Percentiles rank a stretch among this genome's conserved stretches.
phyloP scores from a whole-genome alignment of 495 filamentous ascomycete species.

The Evernia prunastri region DNA sequence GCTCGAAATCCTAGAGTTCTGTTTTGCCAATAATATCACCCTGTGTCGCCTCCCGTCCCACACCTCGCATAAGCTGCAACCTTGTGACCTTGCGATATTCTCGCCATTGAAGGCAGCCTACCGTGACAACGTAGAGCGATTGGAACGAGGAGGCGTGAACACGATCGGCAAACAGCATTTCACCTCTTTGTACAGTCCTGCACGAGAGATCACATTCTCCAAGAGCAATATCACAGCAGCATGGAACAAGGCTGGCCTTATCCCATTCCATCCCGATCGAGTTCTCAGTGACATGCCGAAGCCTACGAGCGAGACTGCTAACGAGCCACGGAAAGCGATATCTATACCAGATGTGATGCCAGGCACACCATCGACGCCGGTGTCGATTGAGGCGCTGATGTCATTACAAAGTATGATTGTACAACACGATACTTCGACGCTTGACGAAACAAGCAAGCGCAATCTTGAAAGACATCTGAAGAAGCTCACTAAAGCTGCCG shows the following conservation, averaged over 20 bases:
- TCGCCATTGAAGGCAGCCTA: constrained; percentile 24
- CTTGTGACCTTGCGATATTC: no score
- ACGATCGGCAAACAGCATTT: constrained; percentile 32
- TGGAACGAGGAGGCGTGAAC: constrained; percentile 26
- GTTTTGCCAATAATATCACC: constrained; percentile 27
- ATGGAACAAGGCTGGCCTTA: constrained; percentile 30
- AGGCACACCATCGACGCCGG: constrained; percentile 30
- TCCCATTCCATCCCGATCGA: constrained; percentile 34
- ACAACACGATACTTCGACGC: constrained; percentile 34
- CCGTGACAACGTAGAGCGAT: constrained; percentile 23
- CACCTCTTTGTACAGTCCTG: constrained; percentile 32
- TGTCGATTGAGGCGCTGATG: no score
- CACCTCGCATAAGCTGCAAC: no score
- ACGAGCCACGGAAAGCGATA: constrained; percentile 21
- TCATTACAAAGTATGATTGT: constrained; percentile 29
- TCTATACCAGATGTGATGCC: no score
- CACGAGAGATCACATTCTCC: constrained; percentile 30
- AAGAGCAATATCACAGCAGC: constrained; percentile 32
- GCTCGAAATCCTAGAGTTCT: constrained; percentile 26
- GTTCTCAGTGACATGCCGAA: constrained; percentile 30
- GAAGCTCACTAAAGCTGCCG: constrained; percentile 5
- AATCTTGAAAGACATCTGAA: constrained; percentile 2
- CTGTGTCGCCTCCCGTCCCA: no score
- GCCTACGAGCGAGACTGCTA: constrained; percentile 27
- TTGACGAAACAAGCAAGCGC: constrained; percentile 19